Conservation (phyloP, 768 basidiomycete genomes). For the Tricholoma hemisulphureum region DNA sequence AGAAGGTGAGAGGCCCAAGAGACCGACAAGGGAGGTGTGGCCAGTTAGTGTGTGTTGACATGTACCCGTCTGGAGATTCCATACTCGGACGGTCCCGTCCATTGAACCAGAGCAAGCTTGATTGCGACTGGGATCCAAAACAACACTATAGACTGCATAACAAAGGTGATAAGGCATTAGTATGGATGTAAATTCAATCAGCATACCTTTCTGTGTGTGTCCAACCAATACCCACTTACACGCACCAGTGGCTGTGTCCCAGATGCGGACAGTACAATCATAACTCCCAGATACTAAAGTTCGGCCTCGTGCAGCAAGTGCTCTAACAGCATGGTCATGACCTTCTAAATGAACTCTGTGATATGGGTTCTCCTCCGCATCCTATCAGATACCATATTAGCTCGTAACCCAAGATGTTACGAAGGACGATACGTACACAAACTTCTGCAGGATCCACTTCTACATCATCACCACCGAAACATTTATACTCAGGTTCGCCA, state of each 20-base stretch:
- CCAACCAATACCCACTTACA: conserved; percentile 81
- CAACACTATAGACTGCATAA: conserved; percentile 86
- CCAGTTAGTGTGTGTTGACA: conserved; percentile 81
- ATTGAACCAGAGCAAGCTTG: conserved; percentile 97
- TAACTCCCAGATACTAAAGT: conserved; percentile 95
- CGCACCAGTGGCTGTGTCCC: conserved; percentile 85
- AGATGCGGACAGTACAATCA: conserved; percentile 91
- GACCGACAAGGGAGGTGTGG: conserved; percentile 92
- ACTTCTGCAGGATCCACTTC: conserved; percentile 55
- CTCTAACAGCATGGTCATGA: conserved; percentile 89
- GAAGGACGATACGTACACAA: conserved; percentile 28
- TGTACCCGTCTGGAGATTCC: conserved; percentile 82
- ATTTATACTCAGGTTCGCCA: conserved; percentile 73
- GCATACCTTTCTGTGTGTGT: conserved; percentile 87
- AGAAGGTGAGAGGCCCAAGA: conserved; percentile 86
- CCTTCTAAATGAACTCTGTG: conserved; percentile 83
- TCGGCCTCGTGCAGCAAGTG: conserved; percentile 86
- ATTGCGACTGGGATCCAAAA: conserved; percentile 80
- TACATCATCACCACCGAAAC: conserved; percentile 58
- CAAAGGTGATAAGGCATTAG: neutral
- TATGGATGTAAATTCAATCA: neutral
- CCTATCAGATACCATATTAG: conserved; percentile 48
- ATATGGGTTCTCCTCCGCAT: conserved; percentile 79
- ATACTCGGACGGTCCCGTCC: conserved; percentile 96
- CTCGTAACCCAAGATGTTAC: conserved; percentile 1